phyloP scores from a whole-genome alignment of 2,329 filamentous ascomycete genomes.

The Fusarium foetens region DNA sequence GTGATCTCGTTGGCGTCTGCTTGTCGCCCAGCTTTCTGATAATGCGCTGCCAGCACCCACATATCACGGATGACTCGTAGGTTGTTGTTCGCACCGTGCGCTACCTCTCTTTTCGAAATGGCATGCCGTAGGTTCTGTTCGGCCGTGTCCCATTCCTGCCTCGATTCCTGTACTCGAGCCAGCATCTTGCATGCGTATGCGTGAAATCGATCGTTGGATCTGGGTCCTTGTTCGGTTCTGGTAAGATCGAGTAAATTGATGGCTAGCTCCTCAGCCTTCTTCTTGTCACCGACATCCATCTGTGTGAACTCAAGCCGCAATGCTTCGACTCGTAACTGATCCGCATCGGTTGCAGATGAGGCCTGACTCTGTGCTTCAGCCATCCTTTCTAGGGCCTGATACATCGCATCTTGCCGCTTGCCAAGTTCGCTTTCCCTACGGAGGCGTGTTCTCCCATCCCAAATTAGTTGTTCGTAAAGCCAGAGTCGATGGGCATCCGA shows the following conservation, averaged over 20 bases:
- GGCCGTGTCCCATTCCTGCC: conserved; percentile 47
- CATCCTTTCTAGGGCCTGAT: conserved; percentile 45
- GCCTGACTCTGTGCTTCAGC: conserved; percentile 19
- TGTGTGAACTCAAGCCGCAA: conserved; percentile 52
- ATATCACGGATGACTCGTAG: conserved; percentile 52
- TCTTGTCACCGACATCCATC: conserved; percentile 50
- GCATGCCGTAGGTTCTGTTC: conserved; percentile 49
- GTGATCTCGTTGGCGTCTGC: conserved; percentile 45
- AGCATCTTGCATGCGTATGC: conserved; percentile 54
- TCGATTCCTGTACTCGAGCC: conserved; percentile 48
- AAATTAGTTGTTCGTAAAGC: conserved; percentile 54
- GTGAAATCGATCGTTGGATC: conserved; percentile 50
- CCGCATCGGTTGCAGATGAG: conserved; percentile 29
- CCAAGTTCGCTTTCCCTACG: conserved; percentile 48
- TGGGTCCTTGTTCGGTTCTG: conserved; percentile 32
- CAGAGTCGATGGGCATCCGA: conserved; percentile 47
- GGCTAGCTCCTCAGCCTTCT: conserved; percentile 48
- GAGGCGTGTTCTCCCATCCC: conserved; percentile 51
- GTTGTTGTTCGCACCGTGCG: conserved; percentile 49
- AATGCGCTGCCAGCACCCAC: conserved; percentile 52
- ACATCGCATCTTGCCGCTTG: conserved; percentile 45
- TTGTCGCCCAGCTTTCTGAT: conserved; percentile 45
- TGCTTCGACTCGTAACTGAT: conserved; percentile 48
- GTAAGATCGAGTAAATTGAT: conserved; percentile 45
- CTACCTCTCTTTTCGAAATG: conserved; percentile 49